Percentiles rank a stretch among this genome's conserved stretches.
Evolutionary conservation across 192 early-diverging fungal genomes (phyloP).

Genomic region (Helicostylum pulchrum): DNA sequence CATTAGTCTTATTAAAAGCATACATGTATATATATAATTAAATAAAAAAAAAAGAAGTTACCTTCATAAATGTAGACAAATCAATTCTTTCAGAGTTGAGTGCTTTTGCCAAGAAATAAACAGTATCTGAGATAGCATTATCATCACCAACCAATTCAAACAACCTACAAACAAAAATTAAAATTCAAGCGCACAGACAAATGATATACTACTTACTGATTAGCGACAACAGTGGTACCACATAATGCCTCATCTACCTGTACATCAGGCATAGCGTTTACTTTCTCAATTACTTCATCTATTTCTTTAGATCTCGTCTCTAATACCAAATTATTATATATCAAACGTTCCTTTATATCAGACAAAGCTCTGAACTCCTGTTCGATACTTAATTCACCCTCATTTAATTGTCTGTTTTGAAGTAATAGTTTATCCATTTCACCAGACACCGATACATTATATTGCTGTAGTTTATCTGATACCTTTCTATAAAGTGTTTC

Average conservation of each 20-base stretch:
- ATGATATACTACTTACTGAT: conserved; percentile 50
- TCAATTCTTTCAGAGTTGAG: conserved; percentile 74
- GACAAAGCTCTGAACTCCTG: conserved; percentile 57
- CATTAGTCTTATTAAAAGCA: not conserved
- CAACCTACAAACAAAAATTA: conserved; percentile 55
- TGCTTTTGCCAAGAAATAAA: conserved; percentile 79
- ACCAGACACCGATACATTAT: conserved; percentile 52
- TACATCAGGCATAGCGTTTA: conserved; percentile 55
- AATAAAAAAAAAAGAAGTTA: conserved; percentile 14
- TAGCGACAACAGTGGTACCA: conserved; percentile 63
- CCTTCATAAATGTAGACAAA: conserved; percentile 76
- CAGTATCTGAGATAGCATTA: conserved; percentile 83
- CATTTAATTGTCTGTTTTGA: conserved; percentile 66
- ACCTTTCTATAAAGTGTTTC: conserved; percentile 63
- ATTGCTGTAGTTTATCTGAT: conserved; percentile 48
- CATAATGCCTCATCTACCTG: conserved; percentile 61
- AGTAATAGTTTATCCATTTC: conserved; percentile 69
- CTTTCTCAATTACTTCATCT: conserved; percentile 46
- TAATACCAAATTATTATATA: conserved; percentile 64
- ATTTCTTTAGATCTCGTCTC: conserved; percentile 60
- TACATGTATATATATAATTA: not conserved
- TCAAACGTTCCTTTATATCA: conserved; percentile 58
- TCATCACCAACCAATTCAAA: conserved; percentile 88
- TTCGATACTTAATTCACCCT: conserved; percentile 63
- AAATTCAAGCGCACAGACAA: conserved; percentile 11